Conservation (phyloP, 2,329 filamentous ascomycete species). For the Zasmidium citrigriseum region DNA sequence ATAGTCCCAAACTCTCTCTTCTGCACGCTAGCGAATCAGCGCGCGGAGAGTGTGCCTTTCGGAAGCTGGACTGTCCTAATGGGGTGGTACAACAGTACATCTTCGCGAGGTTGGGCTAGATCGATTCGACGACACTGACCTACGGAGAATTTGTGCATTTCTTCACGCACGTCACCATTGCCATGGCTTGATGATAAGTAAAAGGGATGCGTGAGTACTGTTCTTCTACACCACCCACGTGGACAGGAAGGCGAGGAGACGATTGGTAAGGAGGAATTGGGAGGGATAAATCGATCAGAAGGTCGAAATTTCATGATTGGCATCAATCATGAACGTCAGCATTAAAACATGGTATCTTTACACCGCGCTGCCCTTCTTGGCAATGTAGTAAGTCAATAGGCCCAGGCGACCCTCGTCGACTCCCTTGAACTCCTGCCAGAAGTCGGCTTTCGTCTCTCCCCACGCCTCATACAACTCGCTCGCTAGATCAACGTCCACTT, state of each 20-base stretch:
- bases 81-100: neutral
- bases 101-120: neutral
- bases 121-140: neutral
- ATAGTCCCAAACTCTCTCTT: constrained; percentile 1
- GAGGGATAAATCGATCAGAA: no score
- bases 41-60: neutral
- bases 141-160: neutral
- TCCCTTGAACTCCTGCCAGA: constrained; percentile 65
- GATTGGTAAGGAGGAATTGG: neutral
- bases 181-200: no score
- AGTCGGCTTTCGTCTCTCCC: constrained; percentile 44
- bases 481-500: constrained; percentile 79
- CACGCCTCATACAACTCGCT: constrained; percentile 62
- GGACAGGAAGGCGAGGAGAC: no score
- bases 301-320: no score
- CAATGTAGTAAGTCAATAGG: constrained; percentile 78
- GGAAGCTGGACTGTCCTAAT: neutral
- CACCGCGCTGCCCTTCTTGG: constrained; percentile 54
- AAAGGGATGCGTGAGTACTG: no score
- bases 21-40: neutral
- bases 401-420: constrained; percentile 74
- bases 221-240: neutral
- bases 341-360: constrained; percentile 7
- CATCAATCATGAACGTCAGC: no score
- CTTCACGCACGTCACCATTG: no score